A percentile compares a stretch with the other conserved stretches of the same genome.
phyloP scores from a whole-genome alignment of 2,329 filamentous ascomycete genomes.

The Penicillium sp. region DNA sequence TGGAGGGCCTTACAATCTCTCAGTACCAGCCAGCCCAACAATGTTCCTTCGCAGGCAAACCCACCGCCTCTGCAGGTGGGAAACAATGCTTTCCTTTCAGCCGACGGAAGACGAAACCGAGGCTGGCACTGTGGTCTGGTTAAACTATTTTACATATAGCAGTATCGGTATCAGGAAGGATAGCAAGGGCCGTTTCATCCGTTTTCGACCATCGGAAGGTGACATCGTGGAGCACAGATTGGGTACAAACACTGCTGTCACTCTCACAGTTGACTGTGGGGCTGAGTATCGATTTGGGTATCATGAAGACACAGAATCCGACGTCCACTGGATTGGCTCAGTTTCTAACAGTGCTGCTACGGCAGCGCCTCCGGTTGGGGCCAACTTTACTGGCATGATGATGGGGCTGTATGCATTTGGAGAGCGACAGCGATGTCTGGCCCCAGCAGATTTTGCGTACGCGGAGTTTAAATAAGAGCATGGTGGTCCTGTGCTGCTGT shows the following conservation, averaged over 20 bases:
- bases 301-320: not conserved
- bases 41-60: constrained; percentile 57
- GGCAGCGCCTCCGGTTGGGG: constrained; percentile 38
- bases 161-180: constrained; percentile 41
- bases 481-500: not conserved
- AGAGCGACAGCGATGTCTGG: constrained; percentile 40
- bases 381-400: constrained; percentile 48
- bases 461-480: constrained; percentile 19
- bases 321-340: constrained; percentile 26
- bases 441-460: constrained; percentile 44
- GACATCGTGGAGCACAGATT: constrained; percentile 15
- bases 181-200: constrained; percentile 21
- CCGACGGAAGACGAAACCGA: constrained; percentile 47
- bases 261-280: constrained; percentile 32
- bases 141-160: constrained; percentile 50
- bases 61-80: constrained; percentile 44
- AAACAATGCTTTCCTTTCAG: constrained; percentile 47
- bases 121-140: constrained; percentile 55
- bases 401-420: constrained; percentile 48
- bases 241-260: constrained; percentile 17
- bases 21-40: constrained; percentile 51
- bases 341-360: constrained; percentile 37
- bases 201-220: constrained; percentile 26
- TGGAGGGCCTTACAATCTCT: constrained; percentile 54
- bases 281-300: constrained; percentile 32